Conservation (phyloP, 495 filamentous ascomycete species). For the Cercophora scortea region DNA sequence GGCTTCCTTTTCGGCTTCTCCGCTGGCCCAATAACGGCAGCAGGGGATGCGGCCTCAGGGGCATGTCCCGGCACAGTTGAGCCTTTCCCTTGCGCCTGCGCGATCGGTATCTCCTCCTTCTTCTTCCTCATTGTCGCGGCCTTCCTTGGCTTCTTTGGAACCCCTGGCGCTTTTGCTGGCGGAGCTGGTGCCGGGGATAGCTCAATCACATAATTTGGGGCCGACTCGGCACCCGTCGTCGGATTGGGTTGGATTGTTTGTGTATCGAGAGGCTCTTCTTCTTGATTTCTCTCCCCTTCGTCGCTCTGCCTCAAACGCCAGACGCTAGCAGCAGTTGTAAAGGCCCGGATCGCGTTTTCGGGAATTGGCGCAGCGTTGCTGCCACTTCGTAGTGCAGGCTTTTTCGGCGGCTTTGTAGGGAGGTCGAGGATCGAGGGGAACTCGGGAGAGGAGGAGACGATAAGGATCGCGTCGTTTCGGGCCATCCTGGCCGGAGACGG, state of each 20-base stretch:
- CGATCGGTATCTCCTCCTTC: not conserved
- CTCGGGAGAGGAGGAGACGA: constrained; percentile 41
- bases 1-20: constrained; percentile 5
- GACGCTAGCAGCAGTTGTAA: constrained; percentile 34
- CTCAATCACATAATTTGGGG: not conserved
- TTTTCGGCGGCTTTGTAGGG: constrained; percentile 23
- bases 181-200: not conserved
- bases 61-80: too few species aligned
- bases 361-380: constrained; percentile 27
- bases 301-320: constrained; percentile 11
- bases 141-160: not conserved
- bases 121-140: not conserved
- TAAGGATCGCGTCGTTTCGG: constrained; percentile 13
- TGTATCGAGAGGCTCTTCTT: not conserved
- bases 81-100: too few species aligned
- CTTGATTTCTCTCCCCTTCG: not conserved
- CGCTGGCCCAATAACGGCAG: not conserved
- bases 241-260: not conserved
- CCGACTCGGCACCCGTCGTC: not conserved
- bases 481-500: constrained; percentile 27
- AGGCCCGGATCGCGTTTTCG: constrained; percentile 20
- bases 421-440: constrained; percentile 36
- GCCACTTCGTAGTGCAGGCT: constrained; percentile 21
- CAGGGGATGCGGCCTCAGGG: not conserved
- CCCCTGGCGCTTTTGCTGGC: not conserved